Base-by-base conservation (phyloP, 106 monocot genomes). In the Cymbidium sinense region DNA sequence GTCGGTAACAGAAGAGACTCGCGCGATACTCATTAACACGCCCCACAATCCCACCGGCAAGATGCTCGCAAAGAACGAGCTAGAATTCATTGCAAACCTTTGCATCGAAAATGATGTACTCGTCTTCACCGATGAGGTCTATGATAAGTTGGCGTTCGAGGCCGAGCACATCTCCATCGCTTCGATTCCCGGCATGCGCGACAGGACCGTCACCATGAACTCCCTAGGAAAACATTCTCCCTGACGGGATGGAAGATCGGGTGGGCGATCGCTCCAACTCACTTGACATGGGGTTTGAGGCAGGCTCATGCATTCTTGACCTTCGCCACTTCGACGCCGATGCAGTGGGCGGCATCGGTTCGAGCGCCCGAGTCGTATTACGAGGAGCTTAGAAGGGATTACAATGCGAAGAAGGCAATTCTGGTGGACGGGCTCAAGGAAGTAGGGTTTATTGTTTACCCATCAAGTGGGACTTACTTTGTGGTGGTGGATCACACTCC, bases 1-100 rank as follows among this genome's bases (percentile, higher is more conserved):
- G 44, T 79, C 88, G 7, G 79, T 99, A 70, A 83, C 92, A 19
- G 87, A 78, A 30, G 84, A 81, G 34, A 99, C 92, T 8, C 88
- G 91, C 64, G 98, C 98, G 5, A 84, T 99, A 77, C 78, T 99
- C 67, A 84, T 99, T 47, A 99, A 99, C 75, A 94, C 94, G 7
- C 98, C 98, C 19, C 94, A 99, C 78, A 99, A 99, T 80, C 98
- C 98, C 12, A 99, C 98, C 29, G 94, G 98, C 19, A 99, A 99
- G 79, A 92, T 99, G 94, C 89, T 99, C 80, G 87, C 87, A 33
- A 79, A 81, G 69, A 85, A 82, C 31, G 98, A 99, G 79, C 87
- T 99, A 29, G 88, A 94, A 61, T 43, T 77, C 54, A 92, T 99
- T 77, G 87, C 98, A 18, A 27, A 85, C 30, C 88, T 99, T n/a